Conservation (phyloP, 345 rosid species). For the Dipteronia dyeriana region DNA sequence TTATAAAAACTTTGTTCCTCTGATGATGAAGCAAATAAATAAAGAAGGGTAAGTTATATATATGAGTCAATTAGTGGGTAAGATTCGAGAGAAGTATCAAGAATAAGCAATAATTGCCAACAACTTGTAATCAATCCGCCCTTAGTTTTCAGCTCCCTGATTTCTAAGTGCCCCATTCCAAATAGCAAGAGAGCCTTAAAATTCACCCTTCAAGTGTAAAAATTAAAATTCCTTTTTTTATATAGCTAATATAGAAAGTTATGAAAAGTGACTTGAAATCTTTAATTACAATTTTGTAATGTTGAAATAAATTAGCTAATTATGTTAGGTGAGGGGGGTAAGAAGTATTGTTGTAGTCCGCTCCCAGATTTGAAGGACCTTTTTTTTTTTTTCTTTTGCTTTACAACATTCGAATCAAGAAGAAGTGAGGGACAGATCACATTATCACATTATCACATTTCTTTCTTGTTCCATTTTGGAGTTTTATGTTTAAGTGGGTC, state of each 20-base stretch:
- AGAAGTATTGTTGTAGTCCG: slow-evolving; percentile 4
- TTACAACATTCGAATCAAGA: neutral
- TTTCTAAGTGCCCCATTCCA: slow-evolving; percentile 21
- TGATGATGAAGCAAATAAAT: slow-evolving; percentile 11
- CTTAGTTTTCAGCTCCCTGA: slow-evolving; percentile 38
- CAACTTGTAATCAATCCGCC: slow-evolving; percentile 30
- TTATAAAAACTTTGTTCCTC: slow-evolving; percentile 10
- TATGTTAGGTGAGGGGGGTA: slow-evolving; percentile 20
- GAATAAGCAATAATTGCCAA: slow-evolving; percentile 8
- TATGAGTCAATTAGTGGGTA: neutral
- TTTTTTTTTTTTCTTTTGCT: slow-evolving; percentile 1
- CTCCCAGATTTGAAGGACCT: slow-evolving; percentile 29
- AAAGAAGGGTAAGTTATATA: neutral
- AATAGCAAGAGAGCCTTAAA: neutral
- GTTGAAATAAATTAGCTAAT: neutral
- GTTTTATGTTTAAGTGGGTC: slow-evolving; percentile 13
- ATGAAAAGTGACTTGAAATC: neutral
- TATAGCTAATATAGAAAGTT: neutral
- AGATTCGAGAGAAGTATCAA: slow-evolving; percentile 14
- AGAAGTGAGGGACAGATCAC: slow-evolving; percentile 31
- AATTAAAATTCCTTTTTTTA: neutral
- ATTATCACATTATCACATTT: slow-evolving; percentile 5
- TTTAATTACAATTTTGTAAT: neutral
- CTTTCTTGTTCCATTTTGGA: slow-evolving; percentile 2
- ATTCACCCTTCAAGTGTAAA: slow-evolving; percentile 1